A percentile compares a stretch with the other conserved stretches of the same genome.
phyloP scores from a whole-genome alignment of 306 rosid species.

The Sicyos baderoa region DNA sequence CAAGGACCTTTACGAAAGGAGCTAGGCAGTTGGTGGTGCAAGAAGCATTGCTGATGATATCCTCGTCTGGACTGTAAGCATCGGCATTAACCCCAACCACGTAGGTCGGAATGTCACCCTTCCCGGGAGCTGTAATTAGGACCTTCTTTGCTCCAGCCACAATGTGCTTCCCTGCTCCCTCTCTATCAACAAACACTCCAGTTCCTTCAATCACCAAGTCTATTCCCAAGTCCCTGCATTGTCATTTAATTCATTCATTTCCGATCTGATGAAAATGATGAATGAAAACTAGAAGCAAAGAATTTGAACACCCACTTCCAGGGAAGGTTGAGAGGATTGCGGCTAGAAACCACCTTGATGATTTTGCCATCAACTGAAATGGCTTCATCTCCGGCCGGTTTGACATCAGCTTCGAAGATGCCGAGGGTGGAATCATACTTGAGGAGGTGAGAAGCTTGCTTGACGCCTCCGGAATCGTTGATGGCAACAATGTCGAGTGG shows the following conservation, averaged over 20 bases:
- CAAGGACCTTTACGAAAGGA: conserved; percentile 95
- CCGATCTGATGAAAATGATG: background rate
- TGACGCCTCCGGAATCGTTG: conserved; percentile 91
- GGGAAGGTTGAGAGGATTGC: conserved; percentile 75
- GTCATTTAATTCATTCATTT: background rate
- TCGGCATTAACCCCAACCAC: conserved; percentile 91
- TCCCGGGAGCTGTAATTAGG: conserved; percentile 94
- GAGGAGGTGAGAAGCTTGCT: conserved; percentile 98
- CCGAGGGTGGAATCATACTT: conserved; percentile 96
- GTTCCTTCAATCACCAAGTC: conserved; percentile 98
- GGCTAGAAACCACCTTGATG: conserved; percentile 76
- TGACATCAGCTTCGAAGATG: conserved; percentile 86
- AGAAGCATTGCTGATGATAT: conserved; percentile 96
- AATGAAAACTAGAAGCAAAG: background rate
- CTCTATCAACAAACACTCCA: conserved; percentile 93
- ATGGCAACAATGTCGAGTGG: conserved; percentile 90
- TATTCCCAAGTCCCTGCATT: conserved; percentile 61
- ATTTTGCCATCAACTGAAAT: conserved; percentile 85
- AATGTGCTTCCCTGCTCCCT: conserved; percentile 93
- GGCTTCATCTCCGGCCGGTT: conserved; percentile 54
- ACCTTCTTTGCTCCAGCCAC: conserved; percentile 95
- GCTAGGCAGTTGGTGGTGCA: conserved; percentile 99
- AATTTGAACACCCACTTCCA: conserved; percentile 58
- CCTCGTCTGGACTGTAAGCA: conserved; percentile 51
- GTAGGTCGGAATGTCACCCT: conserved; percentile 95